Evolutionary conservation across 164 flowering plant species (phyloP), one percentile per base, ranked within the genome.

Genomic region (Piper longum): DNA sequence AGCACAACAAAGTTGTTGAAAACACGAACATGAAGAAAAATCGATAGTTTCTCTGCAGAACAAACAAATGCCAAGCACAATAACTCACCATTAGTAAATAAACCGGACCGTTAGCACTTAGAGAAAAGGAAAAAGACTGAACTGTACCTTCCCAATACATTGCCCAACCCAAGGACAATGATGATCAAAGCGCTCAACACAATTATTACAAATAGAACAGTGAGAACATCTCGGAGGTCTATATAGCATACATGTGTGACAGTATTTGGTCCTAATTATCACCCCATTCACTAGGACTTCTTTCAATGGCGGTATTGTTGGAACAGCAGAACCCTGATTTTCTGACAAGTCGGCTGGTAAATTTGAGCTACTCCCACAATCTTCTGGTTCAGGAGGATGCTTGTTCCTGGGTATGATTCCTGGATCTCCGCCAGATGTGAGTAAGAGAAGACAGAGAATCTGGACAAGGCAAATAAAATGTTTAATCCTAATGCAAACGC

Each of bases 101-200:
- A 26, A 26, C 36, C 36, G 2, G 36, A 26, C 36, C 2, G 36
- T 5, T 36, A 26, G 16, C 39, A 57, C 41, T 16, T 26, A 57
- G 26, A 3, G 14, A 26, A 41, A 57, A 26, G 13, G 26, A 2
- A 57, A 26, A 57, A 11, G 41, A 16, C 8, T 7, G 36, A 62
- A 56, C 12, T 60, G 40, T 72, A 82, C 87, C 89, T 72, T 76
- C 41, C 87, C 95, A 64, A 88, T 84, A 69, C 95, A 88, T 60
- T 88, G 91, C 12, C 95, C 95, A 40, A 85, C 89, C 95, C 91
- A 88, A 26, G 89, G 95, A 64, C 95, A 88, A 64, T 88, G 95
- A 66, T 85, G 89, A 79, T 88, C 95, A 75, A 87, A 87, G 40
- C 83, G 83, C 72, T 87, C 84, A 48, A 87, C 89, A 63, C 88